Percentiles rank a stretch among this genome's conserved stretches.
phyloP scores from a whole-genome alignment of 2,329 filamentous ascomycete species.

The Aspergillus ibericus region DNA sequence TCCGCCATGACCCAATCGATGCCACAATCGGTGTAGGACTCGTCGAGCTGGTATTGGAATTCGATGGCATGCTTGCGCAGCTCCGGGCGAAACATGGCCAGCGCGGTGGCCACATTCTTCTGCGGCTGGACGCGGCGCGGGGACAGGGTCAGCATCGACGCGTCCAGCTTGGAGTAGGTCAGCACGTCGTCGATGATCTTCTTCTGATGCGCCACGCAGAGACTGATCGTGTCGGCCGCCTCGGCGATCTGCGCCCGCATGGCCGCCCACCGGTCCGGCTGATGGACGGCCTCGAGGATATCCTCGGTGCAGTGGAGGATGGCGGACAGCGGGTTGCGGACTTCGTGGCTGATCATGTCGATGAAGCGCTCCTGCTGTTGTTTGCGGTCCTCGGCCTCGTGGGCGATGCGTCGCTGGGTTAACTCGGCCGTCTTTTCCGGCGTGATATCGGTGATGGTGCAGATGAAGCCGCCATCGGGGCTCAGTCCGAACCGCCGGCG shows the following conservation, averaged over 20 bases:
- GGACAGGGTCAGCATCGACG: conserved; percentile 69
- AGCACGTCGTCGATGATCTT: conserved; percentile 74
- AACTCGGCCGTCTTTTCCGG: conserved; percentile 83
- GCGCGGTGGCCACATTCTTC: conserved; percentile 63
- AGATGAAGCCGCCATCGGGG: conserved; percentile 18
- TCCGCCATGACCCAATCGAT: conserved; percentile 70
- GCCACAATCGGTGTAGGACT: conserved; percentile 58
- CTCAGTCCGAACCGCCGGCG: conserved; percentile 10
- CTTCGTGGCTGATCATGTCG: conserved; percentile 64
- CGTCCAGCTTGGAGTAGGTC: conserved; percentile 74
- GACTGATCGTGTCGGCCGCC: conserved; percentile 72
- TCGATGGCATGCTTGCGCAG: conserved; percentile 68
- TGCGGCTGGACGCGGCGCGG: conserved; percentile 69
- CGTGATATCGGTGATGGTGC: conserved; percentile 74
- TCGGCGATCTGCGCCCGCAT: conserved; percentile 65
- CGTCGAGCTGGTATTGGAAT: conserved; percentile 63
- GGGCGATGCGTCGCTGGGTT: conserved; percentile 72
- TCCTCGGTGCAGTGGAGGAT: conserved; percentile 61
- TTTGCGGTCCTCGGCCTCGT: conserved; percentile 80
- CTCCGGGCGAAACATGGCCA: conserved; percentile 79
- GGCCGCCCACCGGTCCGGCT: conserved; percentile 6
- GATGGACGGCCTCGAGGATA: conserved; percentile 25
- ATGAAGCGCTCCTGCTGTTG: conserved; percentile 79
- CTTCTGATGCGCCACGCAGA: conserved; percentile 79
- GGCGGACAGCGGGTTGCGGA: conserved; percentile 58